phyloP scores from a whole-genome alignment of 2,329 filamentous ascomycete genomes.

The Exophiala sp. region DNA sequence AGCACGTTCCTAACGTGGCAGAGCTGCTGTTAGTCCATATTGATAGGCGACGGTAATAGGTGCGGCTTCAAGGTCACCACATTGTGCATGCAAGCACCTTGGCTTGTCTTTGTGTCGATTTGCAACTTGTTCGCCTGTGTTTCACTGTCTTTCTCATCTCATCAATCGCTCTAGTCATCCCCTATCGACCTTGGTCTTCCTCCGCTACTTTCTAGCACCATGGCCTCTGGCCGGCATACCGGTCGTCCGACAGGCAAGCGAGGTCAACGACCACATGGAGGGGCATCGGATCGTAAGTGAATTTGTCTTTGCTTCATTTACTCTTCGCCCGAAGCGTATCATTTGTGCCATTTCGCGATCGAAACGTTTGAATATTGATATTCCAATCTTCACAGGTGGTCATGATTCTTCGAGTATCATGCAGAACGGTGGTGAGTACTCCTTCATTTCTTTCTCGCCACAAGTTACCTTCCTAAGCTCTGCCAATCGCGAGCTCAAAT shows the following conservation, averaged over 20 bases:
- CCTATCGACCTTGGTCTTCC: no score
- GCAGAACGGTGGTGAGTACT: constrained; percentile 7
- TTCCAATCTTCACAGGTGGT: not conserved
- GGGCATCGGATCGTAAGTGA: constrained; percentile 1
- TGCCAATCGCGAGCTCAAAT: not conserved
- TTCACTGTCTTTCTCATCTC: no score
- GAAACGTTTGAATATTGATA: not conserved
- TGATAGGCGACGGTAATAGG: no score
- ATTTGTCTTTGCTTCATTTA: not conserved
- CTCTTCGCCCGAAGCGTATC: not conserved
- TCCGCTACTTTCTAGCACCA: not conserved
- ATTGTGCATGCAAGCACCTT: no score
- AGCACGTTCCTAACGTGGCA: no score
- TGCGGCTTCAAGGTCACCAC: no score
- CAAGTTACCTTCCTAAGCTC: not conserved
- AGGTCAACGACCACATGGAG: not conserved
- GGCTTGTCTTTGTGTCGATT: no score
- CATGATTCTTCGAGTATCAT: not conserved
- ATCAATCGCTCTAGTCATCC: no score
- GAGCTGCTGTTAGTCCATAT: no score
- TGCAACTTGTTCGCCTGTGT: no score
- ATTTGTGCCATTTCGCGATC: not conserved
- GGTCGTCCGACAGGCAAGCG: not conserved
- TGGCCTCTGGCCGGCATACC: not conserved
- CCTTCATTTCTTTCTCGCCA: not conserved